Evolutionary conservation across 164 flowering plant species (phyloP).

Genomic region (Berberis thunbergii): DNA sequence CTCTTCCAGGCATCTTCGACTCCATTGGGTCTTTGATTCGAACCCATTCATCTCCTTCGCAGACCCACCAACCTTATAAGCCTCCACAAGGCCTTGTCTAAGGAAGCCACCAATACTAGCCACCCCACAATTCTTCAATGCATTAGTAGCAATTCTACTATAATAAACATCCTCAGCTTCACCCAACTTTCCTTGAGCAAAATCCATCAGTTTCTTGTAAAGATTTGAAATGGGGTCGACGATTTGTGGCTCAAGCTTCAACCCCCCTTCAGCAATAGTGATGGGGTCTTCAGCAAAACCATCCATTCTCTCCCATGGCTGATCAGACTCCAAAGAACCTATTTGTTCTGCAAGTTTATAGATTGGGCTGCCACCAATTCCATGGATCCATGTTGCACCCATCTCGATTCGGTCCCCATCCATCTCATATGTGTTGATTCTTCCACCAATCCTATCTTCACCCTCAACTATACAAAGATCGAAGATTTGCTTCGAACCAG

Average conservation of each 20-base stretch:
- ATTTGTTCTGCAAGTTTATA: slow-evolving; percentile 58
- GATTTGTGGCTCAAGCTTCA: slow-evolving; percentile 24
- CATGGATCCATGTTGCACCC: slow-evolving; percentile 99
- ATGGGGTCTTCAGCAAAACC: slow-evolving; percentile 33
- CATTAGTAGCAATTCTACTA: slow-evolving; percentile 19
- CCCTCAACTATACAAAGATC: slow-evolving; percentile 78
- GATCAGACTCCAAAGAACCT: slow-evolving; percentile 41
- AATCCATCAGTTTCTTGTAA: slow-evolving; percentile 56
- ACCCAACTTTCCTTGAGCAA: slow-evolving; percentile 43
- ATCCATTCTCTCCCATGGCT: slow-evolving; percentile 95
- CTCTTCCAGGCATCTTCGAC: slow-evolving; percentile 39
- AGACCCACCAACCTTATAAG: slow-evolving; percentile 18
- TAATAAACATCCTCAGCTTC: slow-evolving; percentile 13
- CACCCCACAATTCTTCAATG: slow-evolving; percentile 10
- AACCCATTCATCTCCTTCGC: slow-evolving; percentile 1
- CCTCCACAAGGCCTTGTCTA: slow-evolving; percentile 34
- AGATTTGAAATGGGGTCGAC: slow-evolving; percentile 46
- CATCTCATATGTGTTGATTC: slow-evolving; percentile 66
- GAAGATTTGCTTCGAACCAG: slow-evolving; percentile 29
- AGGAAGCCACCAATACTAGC: slow-evolving; percentile 30
- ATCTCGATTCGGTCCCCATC: slow-evolving; percentile 71
- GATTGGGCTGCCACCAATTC: slow-evolving; percentile 85
- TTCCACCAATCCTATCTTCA: slow-evolving; percentile 77
- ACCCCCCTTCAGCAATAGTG: slow-evolving; percentile 30
- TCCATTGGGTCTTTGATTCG: slow-evolving; percentile 31